Percentiles rank a stretch among this genome's conserved stretches.
Conservation (phyloP, 768 basidiomycete genomes). For the Auriscalpium orientale region DNA sequence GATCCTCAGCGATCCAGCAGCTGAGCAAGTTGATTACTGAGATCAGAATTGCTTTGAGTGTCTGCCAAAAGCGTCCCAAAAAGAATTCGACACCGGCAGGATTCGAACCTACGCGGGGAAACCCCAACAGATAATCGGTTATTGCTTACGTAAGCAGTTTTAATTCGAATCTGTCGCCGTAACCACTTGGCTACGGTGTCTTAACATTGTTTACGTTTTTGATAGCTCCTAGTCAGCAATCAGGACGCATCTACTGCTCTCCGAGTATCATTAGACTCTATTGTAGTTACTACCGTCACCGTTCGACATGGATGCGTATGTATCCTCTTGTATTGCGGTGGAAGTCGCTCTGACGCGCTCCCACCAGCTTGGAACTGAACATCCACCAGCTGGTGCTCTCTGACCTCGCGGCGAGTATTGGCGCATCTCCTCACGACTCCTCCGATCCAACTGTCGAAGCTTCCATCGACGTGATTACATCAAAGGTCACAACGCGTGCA, state of each 20-base stretch:
- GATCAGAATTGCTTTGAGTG: too few species aligned
- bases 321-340: neutral
- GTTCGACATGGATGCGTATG: neutral
- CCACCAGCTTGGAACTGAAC: slow-evolving; percentile 14
- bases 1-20: too few species aligned
- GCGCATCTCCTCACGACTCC: slow-evolving; percentile 10
- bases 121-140: slow-evolving; percentile 12
- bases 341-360: too few species aligned
- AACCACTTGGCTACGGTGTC: slow-evolving; percentile 1
- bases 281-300: too few species aligned
- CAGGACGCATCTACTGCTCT: slow-evolving; percentile 16
- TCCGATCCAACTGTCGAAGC: slow-evolving; percentile 11
- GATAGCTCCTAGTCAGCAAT: too few species aligned
- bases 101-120: slow-evolving; percentile 53
- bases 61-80: too few species aligned
- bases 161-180: slow-evolving; percentile 43
- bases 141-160: too few species aligned
- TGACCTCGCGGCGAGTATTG: slow-evolving; percentile 16
- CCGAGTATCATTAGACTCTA: too few species aligned
- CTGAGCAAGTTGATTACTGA: too few species aligned
- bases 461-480: slow-evolving; percentile 51
- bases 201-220: slow-evolving; percentile 3
- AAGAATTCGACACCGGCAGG: slow-evolving; percentile 50
- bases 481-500: slow-evolving; percentile 46
- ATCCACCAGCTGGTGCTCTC: slow-evolving; percentile 15